Percentiles rank a stretch among this genome's conserved stretches.
These are phyloP conservation scores for Taiozyma sp. DNA, from an alignment of 1,139 yeast species.

Conservation along the genomic window DNA sequence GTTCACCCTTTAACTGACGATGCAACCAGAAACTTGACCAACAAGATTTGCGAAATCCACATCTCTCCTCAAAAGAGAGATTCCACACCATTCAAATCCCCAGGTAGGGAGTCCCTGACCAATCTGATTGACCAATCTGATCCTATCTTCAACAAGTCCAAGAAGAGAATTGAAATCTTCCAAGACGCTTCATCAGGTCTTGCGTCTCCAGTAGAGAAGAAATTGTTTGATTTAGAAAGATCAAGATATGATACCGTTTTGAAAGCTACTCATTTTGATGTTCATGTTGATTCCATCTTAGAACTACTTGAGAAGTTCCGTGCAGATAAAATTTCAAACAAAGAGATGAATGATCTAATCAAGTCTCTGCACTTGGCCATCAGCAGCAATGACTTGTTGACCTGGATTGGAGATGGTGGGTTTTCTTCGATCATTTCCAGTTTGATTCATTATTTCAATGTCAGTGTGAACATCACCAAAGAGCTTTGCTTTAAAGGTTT, in stretches of 20 bases:
- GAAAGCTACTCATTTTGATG: constrained; percentile 2
- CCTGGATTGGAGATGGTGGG: constrained; percentile 18
- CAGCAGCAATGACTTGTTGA: constrained; percentile 6
- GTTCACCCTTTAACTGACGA: constrained; percentile 11
- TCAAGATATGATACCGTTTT: constrained; percentile 6
- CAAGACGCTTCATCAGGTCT: constrained; percentile 14
- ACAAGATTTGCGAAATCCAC: constrained; percentile 16
- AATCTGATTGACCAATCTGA: constrained; percentile 23
- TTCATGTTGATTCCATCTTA: constrained; percentile 8
- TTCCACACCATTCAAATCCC: constrained; percentile 1
- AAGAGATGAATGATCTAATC: constrained; percentile 14
- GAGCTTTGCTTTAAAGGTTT: constrained; percentile 22
- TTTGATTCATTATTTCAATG: constrained; percentile 16
- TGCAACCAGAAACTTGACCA: constrained; percentile 16
- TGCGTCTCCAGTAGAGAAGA: constrained; percentile 2
- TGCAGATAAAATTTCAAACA: constrained; percentile 9
- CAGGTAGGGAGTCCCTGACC: constrained; percentile 13
- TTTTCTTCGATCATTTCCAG: constrained; percentile 9
- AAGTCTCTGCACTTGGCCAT: constrained; percentile 14
- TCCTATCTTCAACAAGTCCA: constrained; percentile 18
- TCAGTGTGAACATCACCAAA: constrained; percentile 18
- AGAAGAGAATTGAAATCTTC: constrained; percentile 18
- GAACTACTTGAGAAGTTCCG: constrained; percentile 7
- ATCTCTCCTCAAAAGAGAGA: constrained; percentile 21
- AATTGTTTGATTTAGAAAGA: constrained; percentile 17